These are phyloP conservation scores for Aleurites moluccanus DNA, from an alignment of 441 rosid species.

Conservation along the genomic window DNA sequence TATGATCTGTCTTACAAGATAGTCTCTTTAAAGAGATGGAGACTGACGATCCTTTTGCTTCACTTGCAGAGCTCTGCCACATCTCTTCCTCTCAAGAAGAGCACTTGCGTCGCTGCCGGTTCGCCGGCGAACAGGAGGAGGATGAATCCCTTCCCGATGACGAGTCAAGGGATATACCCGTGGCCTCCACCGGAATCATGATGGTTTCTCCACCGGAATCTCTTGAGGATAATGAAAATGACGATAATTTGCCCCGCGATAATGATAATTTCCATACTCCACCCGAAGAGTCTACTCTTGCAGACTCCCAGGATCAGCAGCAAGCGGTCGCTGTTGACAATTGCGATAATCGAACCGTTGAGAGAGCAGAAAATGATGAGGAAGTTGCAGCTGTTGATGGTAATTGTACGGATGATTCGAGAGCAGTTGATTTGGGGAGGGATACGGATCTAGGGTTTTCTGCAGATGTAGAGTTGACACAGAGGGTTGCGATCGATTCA, in stretches of 20 bases:
- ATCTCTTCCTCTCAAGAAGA: constrained; percentile 36
- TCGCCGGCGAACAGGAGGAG: constrained; percentile 26
- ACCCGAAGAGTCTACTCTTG: constrained; percentile 27
- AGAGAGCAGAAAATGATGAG: not conserved
- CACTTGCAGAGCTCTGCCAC: constrained; percentile 24
- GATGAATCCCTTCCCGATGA: constrained; percentile 12
- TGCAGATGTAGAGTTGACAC: constrained; percentile 28
- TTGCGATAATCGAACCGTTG: constrained; percentile 11
- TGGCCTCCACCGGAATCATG: constrained; percentile 29
- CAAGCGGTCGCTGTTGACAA: not conserved
- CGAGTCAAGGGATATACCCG: constrained; percentile 9
- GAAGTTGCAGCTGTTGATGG: constrained; percentile 6
- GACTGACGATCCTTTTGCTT: constrained; percentile 32
- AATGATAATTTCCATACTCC: constrained; percentile 41
- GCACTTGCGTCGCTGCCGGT: constrained; percentile 21
- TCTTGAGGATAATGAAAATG: constrained; percentile 1
- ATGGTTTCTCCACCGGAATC: constrained; percentile 39
- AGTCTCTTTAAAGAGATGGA: not conserved
- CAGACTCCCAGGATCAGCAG: constrained; percentile 14
- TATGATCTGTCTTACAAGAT: not conserved
- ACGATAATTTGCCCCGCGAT: constrained; percentile 8
- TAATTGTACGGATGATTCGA: constrained; percentile 7
- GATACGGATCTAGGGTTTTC: constrained; percentile 41
- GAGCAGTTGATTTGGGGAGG: constrained; percentile 38
- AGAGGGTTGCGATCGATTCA: constrained; percentile 19